phyloP scores from a whole-genome alignment of 2,329 filamentous ascomycete genomes.

The Arthrobotrys musiformis region DNA sequence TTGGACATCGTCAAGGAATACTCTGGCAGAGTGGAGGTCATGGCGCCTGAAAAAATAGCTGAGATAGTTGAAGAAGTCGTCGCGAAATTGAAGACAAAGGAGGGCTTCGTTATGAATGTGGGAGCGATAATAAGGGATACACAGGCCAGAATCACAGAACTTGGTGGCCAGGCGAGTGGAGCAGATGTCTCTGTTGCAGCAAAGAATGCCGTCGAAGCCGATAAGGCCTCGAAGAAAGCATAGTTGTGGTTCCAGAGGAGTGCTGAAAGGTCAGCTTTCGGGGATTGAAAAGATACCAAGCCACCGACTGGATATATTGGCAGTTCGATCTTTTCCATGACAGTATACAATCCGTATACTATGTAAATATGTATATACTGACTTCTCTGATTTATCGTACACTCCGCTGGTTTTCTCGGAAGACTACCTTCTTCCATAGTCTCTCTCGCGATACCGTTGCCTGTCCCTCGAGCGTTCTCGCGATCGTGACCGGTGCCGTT shows the following conservation, averaged over 20 bases:
- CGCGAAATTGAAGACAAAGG: constrained; percentile 66
- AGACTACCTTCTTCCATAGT: constrained; percentile 35
- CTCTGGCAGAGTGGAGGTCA: constrained; percentile 70
- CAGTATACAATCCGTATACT: not conserved
- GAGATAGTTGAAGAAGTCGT: constrained; percentile 68
- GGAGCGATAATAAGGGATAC: constrained; percentile 72
- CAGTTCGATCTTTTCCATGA: not conserved
- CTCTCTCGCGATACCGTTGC: constrained; percentile 47
- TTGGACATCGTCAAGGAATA: constrained; percentile 68
- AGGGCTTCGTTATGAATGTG: constrained; percentile 62
- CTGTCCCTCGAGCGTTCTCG: constrained; percentile 49
- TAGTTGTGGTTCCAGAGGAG: not conserved
- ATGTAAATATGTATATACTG: constrained; percentile 62
- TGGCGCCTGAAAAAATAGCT: constrained; percentile 71
- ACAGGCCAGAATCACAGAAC: constrained; percentile 65
- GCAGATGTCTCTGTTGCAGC: constrained; percentile 12
- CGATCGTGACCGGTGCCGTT: constrained; percentile 46
- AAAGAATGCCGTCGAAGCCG: not conserved
- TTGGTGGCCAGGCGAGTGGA: not conserved
- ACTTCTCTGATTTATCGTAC: constrained; percentile 42
- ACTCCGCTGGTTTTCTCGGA: not conserved
- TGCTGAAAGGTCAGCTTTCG: not conserved
- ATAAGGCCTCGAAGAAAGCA: not conserved
- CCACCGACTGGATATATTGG: constrained; percentile 61
- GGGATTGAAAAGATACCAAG: not conserved